These are phyloP conservation scores for Volvox reticuliferus DNA, from an alignment of 139 green algal genomes.

Conservation along the genomic window DNA sequence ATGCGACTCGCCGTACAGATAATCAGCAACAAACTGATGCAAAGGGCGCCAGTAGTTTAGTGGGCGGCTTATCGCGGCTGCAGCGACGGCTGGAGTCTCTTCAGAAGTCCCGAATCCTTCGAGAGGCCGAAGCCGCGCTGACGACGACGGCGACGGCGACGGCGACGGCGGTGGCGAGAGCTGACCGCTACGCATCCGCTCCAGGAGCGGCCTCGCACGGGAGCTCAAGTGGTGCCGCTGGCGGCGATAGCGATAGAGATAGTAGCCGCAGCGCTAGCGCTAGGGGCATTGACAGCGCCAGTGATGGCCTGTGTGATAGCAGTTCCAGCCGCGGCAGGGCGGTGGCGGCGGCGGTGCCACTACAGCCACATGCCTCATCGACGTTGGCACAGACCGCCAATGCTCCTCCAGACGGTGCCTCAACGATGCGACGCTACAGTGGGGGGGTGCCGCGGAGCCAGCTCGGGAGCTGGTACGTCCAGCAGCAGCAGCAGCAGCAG, in stretches of 20 bases:
- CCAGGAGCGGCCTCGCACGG: background rate
- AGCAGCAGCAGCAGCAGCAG: too few species aligned
- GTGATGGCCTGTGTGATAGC: background rate
- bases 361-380: background rate
- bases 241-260: background rate
- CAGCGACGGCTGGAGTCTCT: constrained; percentile 33
- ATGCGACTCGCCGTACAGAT: too few species aligned
- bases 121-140: background rate
- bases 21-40: background rate
- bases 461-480: too few species aligned
- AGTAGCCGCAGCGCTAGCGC: background rate
- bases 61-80: background rate
- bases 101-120: background rate
- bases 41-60: background rate
- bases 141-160: background rate
- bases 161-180: background rate
- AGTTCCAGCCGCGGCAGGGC: background rate
- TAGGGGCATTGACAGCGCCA: background rate
- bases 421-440: too few species aligned
- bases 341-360: too few species aligned
- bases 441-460: too few species aligned
- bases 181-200: background rate
- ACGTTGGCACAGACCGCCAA: too few species aligned
- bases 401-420: too few species aligned
- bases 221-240: background rate